These are phyloP conservation scores for Trichophyton verrucosum DNA, from an alignment of 2,329 filamentous ascomycete genomes.

Conservation along the genomic window DNA sequence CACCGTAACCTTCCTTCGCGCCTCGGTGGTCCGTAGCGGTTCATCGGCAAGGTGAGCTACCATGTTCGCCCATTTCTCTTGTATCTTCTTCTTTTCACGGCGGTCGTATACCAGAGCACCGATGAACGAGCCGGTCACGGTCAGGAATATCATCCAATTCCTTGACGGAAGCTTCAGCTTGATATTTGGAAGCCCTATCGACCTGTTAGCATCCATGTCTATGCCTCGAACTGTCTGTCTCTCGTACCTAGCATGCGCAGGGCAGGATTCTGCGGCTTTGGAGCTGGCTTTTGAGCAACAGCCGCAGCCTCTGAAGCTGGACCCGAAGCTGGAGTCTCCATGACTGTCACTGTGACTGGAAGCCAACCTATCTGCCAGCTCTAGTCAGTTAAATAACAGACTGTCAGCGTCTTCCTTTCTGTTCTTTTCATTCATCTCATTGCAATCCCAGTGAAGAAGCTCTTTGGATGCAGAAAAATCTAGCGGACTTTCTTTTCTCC, in stretches of 20 bases:
- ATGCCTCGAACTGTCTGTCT: neutral
- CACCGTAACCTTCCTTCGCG: conserved; percentile 75
- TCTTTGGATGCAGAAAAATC: neutral
- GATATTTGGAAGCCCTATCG: conserved; percentile 64
- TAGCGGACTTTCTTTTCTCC: neutral
- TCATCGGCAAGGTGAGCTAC: conserved; percentile 77
- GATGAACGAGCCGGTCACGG: conserved; percentile 63
- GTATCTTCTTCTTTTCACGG: conserved; percentile 72
- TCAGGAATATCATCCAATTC: conserved; percentile 95
- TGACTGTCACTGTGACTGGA: neutral
- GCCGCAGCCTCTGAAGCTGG: conserved; percentile 6
- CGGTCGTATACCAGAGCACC: conserved; percentile 82
- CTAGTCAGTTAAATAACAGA: neutral
- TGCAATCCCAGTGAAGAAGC: neutral
- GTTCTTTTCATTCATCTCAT: neutral
- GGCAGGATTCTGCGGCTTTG: conserved; percentile 15
- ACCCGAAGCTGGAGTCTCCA: neutral
- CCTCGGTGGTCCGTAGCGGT: conserved; percentile 55
- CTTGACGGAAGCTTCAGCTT: conserved; percentile 78
- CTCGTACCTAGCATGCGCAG: conserved; percentile 14
- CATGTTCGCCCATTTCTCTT: conserved; percentile 72
- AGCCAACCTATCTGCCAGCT: neutral
- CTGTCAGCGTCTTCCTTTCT: neutral
- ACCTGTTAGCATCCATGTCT: conserved; percentile 5
- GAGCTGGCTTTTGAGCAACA: conserved; percentile 10